These are phyloP conservation scores for Zasmidium cellare DNA, from an alignment of 2,329 filamentous ascomycete species.

Conservation along the genomic window DNA sequence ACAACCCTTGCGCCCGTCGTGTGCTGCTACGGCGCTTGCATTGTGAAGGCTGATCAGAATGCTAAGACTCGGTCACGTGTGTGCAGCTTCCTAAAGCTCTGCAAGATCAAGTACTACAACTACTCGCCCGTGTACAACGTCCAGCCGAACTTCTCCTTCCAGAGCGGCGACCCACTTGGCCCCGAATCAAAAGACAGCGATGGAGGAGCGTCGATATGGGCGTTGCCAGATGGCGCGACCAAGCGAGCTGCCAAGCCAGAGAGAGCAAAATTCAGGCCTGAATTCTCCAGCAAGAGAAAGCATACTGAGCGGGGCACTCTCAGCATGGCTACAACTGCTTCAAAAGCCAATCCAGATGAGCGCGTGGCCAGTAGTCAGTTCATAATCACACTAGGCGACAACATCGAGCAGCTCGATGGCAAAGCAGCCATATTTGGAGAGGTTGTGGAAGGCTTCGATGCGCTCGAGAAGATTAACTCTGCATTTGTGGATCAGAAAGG, in stretches of 20 bases:
- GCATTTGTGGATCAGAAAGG: conserved; percentile 85
- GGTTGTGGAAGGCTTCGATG: conserved; percentile 94
- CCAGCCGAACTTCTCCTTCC: conserved; percentile 93
- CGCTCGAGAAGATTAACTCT: conserved; percentile 87
- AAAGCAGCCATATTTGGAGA: conserved; percentile 95
- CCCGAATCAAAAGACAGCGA: conserved; percentile 81
- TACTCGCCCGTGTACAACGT: conserved; percentile 89
- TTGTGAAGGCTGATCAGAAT: conserved; percentile 54
- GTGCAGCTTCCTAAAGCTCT: conserved; percentile 90
- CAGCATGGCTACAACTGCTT: conserved; percentile 91
- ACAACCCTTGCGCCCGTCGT: conserved; percentile 4
- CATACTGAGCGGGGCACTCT: conserved; percentile 88
- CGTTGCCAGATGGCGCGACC: conserved; percentile 65
- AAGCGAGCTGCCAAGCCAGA: conserved; percentile 61
- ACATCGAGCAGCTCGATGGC: conserved; percentile 86
- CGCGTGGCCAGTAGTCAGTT: conserved; percentile 89
- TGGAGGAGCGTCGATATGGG: conserved; percentile 93
- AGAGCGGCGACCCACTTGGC: conserved; percentile 91
- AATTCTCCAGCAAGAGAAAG: conserved; percentile 83
- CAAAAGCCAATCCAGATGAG: conserved; percentile 73
- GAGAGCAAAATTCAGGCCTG: conserved; percentile 64
- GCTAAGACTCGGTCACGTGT: conserved; percentile 51
- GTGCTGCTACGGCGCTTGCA: conserved; percentile 28
- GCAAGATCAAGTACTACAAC: conserved; percentile 99
- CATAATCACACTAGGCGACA: conserved; percentile 84